Evolutionary conservation across 805 yeast species (phyloP).

Genomic region (Teunomyces aglyptinius): DNA sequence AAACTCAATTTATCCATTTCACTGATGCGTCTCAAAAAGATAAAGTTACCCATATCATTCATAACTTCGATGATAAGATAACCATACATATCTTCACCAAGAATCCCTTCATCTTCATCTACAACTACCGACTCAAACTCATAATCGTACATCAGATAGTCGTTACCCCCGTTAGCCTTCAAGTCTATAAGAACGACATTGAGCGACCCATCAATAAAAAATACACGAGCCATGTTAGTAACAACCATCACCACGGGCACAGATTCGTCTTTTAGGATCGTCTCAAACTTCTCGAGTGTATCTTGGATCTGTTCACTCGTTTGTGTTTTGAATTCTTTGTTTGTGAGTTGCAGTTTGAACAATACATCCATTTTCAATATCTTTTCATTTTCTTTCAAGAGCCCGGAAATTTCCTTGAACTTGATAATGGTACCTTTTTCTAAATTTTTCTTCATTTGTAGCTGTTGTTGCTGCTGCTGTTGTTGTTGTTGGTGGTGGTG

Average conservation of each 20-base stretch:
- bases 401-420: constrained; percentile 32
- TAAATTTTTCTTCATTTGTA: background rate
- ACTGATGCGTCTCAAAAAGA: constrained; percentile 44
- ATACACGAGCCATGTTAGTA: constrained; percentile 40
- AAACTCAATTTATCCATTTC: constrained; percentile 35
- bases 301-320: constrained; percentile 26
- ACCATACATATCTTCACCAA: constrained; percentile 49
- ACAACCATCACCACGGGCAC: constrained; percentile 38
- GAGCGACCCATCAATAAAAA: constrained; percentile 34
- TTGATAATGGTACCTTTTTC: constrained; percentile 15
- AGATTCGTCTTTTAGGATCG: constrained; percentile 19
- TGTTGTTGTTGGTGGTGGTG: background rate
- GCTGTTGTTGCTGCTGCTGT: constrained; percentile 5
- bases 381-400: constrained; percentile 34
- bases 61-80: constrained; percentile 63
- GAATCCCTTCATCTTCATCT: constrained; percentile 18
- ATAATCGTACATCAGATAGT: constrained; percentile 74
- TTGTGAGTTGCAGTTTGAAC: constrained; percentile 35
- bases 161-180: constrained; percentile 40
- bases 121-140: constrained; percentile 49
- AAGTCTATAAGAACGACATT: constrained; percentile 39
- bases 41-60: constrained; percentile 50
- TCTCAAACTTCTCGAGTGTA: constrained; percentile 24
- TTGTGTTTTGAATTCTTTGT: constrained; percentile 18
- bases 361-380: constrained; percentile 40